Evolutionary conservation across 768 basidiomycete genomes (phyloP), one percentile per base, ranked within the genome.

Genomic region (Tulasnella sp.): DNA sequence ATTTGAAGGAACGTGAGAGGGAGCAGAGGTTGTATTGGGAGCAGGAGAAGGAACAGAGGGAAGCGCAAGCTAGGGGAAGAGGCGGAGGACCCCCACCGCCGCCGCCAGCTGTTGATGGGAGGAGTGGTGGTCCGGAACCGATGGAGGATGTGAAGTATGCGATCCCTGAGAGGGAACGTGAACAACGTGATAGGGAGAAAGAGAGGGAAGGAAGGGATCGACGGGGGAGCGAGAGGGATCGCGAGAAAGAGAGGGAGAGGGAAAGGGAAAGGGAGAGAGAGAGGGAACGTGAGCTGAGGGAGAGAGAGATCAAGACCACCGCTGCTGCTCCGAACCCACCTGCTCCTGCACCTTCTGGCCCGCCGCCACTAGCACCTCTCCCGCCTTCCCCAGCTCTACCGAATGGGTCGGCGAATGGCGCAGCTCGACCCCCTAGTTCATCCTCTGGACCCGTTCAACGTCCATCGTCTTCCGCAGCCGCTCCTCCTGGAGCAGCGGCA

Each of bases 131-230:
- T n/a, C n/a, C n/a, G 51, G 17, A n/a, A 32, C n/a, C 41, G 54
- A 56, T 56, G 54, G 54, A 56, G 24, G 54, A 43, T n/a, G 54
- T 43, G 11, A 44, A 43, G 4, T 43, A 56, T n/a, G 41, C 54
- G 19, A 17, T n/a, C 19, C 24, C 27, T 13, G 11, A 21, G 30
- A 9, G n/a, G n/a, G n/a, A n/a, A n/a, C n/a, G n/a, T n/a, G n/a
- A n/a, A n/a, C n/a, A 21, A 13, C 27, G 29, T 21, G 34, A 38
- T 38, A 38, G 34, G 42, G 52, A 53, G 4, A 29, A 51, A 24
- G 43, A 56, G 11, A 24, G 55, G 34, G 29, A 32, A 9, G 55
- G 44, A 15, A 56, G 55, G 24, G 55, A 56, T 38, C 5, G 34
- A 15, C 5, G 34, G 34, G 34, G 34, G 34, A 38, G 34, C 34